Evolutionary conservation across 805 yeast genomes (phyloP), one percentile per base, ranked within the genome.

Genomic region (Teunomyces barrocoloradensis): DNA sequence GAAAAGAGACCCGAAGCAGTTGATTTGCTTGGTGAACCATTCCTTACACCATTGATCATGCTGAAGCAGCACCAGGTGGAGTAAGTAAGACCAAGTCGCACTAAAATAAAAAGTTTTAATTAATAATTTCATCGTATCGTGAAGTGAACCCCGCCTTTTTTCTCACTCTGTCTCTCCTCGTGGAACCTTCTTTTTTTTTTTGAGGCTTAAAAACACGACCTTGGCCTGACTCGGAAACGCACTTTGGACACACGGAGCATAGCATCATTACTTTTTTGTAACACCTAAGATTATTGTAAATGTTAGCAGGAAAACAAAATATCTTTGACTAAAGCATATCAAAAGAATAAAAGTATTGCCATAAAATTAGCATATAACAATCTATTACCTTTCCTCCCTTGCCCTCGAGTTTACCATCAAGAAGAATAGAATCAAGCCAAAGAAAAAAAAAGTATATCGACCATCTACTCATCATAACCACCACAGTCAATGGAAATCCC

Each of bases 1-100:
- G 75, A 76, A 32, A 77, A 79, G 59, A 75, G 98, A 55, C 89
- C 95, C 0, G 72, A 80, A 42, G 96, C 97, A 2, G 68, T 77
- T 4, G 87, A 84, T 47, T 63, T 92, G 47, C 66, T 89, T 47
- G 66, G 75, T 13, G 90, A 87, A 54, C 70, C 79, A n/a, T 88
- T 88, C 58, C 58, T 81, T 51, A 73, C 71, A 27, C 75, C 77
- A 3, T 65, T 76, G 56, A 69, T 76, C 41, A 61, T 78, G 67
- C 42, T 49, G 35, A 47, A 46, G 25, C 46, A 46, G 28, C 33
- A 40, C 23, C 29, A 15, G n/a, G 17, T 12, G 38, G 21, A 34
- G 7, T 34, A 13, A 13, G 25, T 15, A 15, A 25, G 23, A 13
- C 42, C 42, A 38, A 6, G 20, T 13, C 20, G 18, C 42, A 38